A percentile compares a stretch with the other conserved stretches of the same genome.
Conservation (phyloP, 305 asterid genomes). For the Striga hermonthica region DNA sequence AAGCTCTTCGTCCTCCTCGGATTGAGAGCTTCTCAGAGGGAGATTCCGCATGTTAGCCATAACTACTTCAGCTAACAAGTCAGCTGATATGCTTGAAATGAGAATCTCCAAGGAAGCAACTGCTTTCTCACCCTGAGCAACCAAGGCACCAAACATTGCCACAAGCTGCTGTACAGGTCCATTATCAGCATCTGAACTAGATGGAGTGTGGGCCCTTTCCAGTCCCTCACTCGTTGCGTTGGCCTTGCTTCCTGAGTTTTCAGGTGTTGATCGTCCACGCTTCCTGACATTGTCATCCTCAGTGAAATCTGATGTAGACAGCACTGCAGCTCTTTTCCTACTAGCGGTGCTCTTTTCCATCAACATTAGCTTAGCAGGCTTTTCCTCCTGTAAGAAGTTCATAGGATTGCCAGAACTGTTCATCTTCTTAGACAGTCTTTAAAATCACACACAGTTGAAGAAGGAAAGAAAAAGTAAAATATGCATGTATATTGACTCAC, state of each 20-base stretch:
- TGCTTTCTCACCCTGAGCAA: constrained; percentile 96
- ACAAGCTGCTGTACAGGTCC: constrained; percentile 96
- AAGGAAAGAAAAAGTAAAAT: constrained; percentile 29
- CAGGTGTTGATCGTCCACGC: constrained; percentile 58
- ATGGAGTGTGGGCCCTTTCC: constrained; percentile 38
- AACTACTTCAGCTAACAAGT: constrained; percentile 93
- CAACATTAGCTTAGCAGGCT: constrained; percentile 42
- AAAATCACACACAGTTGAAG: constrained; percentile 24
- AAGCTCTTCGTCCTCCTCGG: constrained; percentile 58
- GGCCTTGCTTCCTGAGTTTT: constrained; percentile 46
- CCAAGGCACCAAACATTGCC: constrained; percentile 87
- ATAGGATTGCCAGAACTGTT: constrained; percentile 25
- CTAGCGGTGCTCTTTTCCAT: constrained; percentile 41
- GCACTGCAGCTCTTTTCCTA: constrained; percentile 65
- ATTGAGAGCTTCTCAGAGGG: constrained; percentile 52
- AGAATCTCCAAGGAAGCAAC: constrained; percentile 79
- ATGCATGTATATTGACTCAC: constrained; percentile 43
- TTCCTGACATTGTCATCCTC: constrained; percentile 62
- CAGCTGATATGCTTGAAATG: constrained; percentile 93
- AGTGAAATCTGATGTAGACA: constrained; percentile 39
- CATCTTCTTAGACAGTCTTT: constrained; percentile 20
- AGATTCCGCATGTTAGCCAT: constrained; percentile 82
- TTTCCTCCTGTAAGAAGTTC: constrained; percentile 59
- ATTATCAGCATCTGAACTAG: constrained; percentile 53
- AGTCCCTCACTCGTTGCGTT: constrained; percentile 45